Evolutionary conservation across 2,329 filamentous ascomycete species (phyloP).

Genomic region (Fusarium robinianum): DNA sequence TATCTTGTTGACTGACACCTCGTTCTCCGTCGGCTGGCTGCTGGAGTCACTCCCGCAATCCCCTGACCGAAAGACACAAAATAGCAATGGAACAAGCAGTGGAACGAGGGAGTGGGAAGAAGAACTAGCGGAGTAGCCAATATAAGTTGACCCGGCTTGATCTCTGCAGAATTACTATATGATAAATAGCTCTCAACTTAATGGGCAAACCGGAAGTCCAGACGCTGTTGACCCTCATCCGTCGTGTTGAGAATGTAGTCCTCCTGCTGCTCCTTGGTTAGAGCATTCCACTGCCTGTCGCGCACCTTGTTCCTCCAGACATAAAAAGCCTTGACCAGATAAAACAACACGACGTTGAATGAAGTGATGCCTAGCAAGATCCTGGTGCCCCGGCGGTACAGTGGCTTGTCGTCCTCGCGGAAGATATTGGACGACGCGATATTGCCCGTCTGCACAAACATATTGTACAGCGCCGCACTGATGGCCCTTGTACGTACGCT

Average conservation of each 20-base stretch:
- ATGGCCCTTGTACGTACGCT: constrained; percentile 66
- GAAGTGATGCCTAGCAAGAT: constrained; percentile 53
- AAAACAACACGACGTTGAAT: constrained; percentile 53
- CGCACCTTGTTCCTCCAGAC: constrained; percentile 52
- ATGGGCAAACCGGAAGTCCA: constrained; percentile 59
- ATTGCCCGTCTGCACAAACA: constrained; percentile 51
- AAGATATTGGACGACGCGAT: constrained; percentile 50
- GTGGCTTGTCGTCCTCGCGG: constrained; percentile 57
- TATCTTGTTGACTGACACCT: too few species aligned
- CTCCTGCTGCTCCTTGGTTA: constrained; percentile 52
- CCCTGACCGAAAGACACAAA: too few species aligned
- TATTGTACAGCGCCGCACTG: constrained; percentile 64
- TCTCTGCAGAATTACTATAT: too few species aligned
- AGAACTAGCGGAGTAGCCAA: too few species aligned
- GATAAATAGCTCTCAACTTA: constrained; percentile 31
- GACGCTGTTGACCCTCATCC: constrained; percentile 58
- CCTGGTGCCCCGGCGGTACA: constrained; percentile 56
- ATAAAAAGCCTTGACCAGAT: constrained; percentile 52
- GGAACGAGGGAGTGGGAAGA: too few species aligned
- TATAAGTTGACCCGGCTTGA: too few species aligned
- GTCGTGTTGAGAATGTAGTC: constrained; percentile 54
- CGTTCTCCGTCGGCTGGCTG: too few species aligned
- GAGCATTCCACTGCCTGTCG: constrained; percentile 48
- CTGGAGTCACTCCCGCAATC: too few species aligned
- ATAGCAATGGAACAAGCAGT: too few species aligned